These are phyloP conservation scores for Acephala macrosclerotiorum DNA, from an alignment of 2,329 filamentous ascomycete species.

Conservation along the genomic window DNA sequence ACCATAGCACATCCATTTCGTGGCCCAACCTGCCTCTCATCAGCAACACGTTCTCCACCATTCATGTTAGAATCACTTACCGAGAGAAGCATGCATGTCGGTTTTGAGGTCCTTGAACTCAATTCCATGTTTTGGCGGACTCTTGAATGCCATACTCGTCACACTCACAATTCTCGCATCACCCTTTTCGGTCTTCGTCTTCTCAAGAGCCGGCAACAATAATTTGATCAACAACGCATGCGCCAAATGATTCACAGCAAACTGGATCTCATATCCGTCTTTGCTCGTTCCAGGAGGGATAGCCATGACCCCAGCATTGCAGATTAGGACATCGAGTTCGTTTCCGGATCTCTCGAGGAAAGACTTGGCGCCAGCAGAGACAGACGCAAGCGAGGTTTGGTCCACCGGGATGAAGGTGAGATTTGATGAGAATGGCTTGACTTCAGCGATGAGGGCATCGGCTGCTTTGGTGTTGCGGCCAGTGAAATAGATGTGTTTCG, in stretches of 20 bases:
- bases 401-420: conserved; percentile 38
- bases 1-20: conserved; percentile 37
- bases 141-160: background rate
- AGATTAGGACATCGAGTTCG: conserved; percentile 52
- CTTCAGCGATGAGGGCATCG: conserved; percentile 31
- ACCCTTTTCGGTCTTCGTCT: conserved; percentile 16
- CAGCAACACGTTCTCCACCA: background rate
- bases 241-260: conserved; percentile 39
- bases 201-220: conserved; percentile 51
- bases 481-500: conserved; percentile 48
- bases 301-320: conserved; percentile 55
- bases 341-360: conserved; percentile 47
- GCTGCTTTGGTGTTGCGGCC: conserved; percentile 50
- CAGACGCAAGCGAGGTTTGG: conserved; percentile 52
- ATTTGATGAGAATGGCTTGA: conserved; percentile 27
- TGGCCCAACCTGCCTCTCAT: background rate
- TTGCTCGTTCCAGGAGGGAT: conserved; percentile 46
- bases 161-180: conserved; percentile 29
- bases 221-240: conserved; percentile 47
- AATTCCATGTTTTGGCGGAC: conserved; percentile 33
- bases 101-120: conserved; percentile 35
- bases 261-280: conserved; percentile 57
- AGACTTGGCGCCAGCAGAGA: conserved; percentile 49
- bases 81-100: background rate
- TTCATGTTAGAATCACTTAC: background rate